phyloP scores from a whole-genome alignment of 1,284 basidiomycete species.

The Amylostereum chailletii region DNA sequence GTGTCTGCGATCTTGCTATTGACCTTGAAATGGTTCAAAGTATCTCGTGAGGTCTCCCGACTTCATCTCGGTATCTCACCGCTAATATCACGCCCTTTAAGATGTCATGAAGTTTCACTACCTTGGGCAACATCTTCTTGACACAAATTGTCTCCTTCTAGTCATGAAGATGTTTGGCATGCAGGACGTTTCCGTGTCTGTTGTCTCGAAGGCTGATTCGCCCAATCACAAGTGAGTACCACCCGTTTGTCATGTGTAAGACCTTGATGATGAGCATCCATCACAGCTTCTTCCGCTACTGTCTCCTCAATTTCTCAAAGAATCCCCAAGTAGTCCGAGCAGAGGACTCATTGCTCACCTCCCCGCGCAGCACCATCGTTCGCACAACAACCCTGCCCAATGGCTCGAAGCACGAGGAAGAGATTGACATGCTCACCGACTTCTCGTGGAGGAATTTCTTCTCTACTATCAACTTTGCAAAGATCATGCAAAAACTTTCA shows the following conservation, averaged over 20 bases:
- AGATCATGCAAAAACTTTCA: slow-evolving; percentile 96
- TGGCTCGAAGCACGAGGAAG: slow-evolving; percentile 69
- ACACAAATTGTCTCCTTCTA: slow-evolving; percentile 90
- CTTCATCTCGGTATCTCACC: background rate
- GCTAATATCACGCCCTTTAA: slow-evolving; percentile 21
- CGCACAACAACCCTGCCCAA: slow-evolving; percentile 54
- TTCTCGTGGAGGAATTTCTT: slow-evolving; percentile 99
- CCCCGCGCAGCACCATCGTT: slow-evolving; percentile 46
- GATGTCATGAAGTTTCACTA: slow-evolving; percentile 99
- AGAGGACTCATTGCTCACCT: slow-evolving; percentile 52
- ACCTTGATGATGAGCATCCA: slow-evolving; percentile 10
- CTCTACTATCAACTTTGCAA: slow-evolving; percentile 95
- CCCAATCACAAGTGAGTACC: slow-evolving; percentile 72
- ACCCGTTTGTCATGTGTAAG: slow-evolving; percentile 1
- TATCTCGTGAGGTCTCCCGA: slow-evolving; percentile 64
- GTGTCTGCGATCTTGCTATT: slow-evolving; percentile 91
- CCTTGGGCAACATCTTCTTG: slow-evolving; percentile 88
- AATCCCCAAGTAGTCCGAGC: slow-evolving; percentile 42
- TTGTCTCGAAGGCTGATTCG: slow-evolving; percentile 85
- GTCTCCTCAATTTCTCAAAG: slow-evolving; percentile 66
- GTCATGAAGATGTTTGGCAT: slow-evolving; percentile 98
- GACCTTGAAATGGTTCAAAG: slow-evolving; percentile 97
- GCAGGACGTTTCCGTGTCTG: slow-evolving; percentile 80
- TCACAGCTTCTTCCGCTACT: slow-evolving; percentile 90
- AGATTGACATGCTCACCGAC: slow-evolving; percentile 85